Evolutionary conservation across 306 rosid genomes (phyloP), one percentile per base, ranked within the genome.

Genomic region (Prunus mira): DNA sequence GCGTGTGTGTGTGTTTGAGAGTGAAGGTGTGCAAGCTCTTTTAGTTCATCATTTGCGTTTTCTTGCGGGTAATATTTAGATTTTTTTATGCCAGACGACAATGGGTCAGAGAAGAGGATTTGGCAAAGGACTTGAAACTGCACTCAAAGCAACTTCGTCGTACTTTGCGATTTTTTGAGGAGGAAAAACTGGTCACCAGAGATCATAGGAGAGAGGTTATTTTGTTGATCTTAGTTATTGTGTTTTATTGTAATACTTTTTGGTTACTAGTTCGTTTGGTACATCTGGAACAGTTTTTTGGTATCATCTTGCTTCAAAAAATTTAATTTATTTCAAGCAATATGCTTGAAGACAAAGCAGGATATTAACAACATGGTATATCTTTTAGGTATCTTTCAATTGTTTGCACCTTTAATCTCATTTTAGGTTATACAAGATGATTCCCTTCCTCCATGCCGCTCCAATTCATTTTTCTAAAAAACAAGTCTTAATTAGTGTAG

Each of bases 51-150:
- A n/a, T 13, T 67, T 73, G 74, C 74, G 64, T 18, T 69, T 49
- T 60, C 47, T 68, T 69, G 38, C 24, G n/a, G 60, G 45, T 34
- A 27, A 20, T 66, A 57, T 25, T 28, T 49, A 63, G 68, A 6
- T 45, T 8, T 47, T 32, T 65, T 34, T 66, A 68, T 81, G 61
- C 45, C 67, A 92, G 99, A 74, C 93, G 96, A 15, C 98, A 93
- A 86, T 96, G 99, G 99, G 97, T 96, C 52, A 86, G 97, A 24
- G 98, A 92, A 84, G 97, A 96, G 78, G 98, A 96, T 85, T 89
- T 96, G 84, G 98, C 97, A 64, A 96, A 96, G 93, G 97, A 93
- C 82, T 92, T 93, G 76, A 91, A 93, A 76, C 80, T 96, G 77
- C 99, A 96, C 80, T 78, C 97, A 0, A 92, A 96, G 86, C 98